Percentiles rank a stretch among this genome's conserved stretches.
These are phyloP conservation scores for Boletus fagicola DNA, from an alignment of 768 basidiomycete species.

Conservation along the genomic window DNA sequence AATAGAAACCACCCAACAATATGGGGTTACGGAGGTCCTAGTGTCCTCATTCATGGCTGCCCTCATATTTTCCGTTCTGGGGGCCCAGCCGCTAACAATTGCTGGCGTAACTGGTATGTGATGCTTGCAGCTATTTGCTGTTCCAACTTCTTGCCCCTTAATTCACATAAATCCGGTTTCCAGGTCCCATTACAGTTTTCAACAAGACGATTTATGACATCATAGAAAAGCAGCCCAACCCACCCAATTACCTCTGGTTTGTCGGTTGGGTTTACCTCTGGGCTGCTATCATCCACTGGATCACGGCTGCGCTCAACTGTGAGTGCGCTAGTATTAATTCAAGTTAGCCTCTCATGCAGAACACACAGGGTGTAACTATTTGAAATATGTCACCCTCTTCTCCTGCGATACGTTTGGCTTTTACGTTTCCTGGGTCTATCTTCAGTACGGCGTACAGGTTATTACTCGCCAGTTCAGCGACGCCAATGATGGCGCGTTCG, in stretches of 20 bases:
- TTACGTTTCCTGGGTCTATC: slow-evolving; percentile 87
- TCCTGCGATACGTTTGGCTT: slow-evolving; percentile 93
- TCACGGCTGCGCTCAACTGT: slow-evolving; percentile 80
- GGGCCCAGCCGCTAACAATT: slow-evolving; percentile 88
- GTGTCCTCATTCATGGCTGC: slow-evolving; percentile 86
- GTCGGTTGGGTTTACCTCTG: slow-evolving; percentile 92
- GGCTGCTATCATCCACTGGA: slow-evolving; percentile 84
- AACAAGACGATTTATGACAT: slow-evolving; percentile 89
- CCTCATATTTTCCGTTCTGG: slow-evolving; percentile 81
- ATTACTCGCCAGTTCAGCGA: slow-evolving; percentile 65
- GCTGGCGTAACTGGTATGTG: slow-evolving; percentile 80
- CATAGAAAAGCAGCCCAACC: slow-evolving; percentile 49
- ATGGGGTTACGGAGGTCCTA: slow-evolving; percentile 87
- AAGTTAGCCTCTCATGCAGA: background rate
- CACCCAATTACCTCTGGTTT: slow-evolving; percentile 80
- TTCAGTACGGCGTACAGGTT: slow-evolving; percentile 88
- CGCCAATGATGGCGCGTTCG: slow-evolving; percentile 48
- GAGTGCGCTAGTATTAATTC: slow-evolving; percentile 18
- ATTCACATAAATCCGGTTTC: background rate
- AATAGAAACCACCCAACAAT: slow-evolving; percentile 86
- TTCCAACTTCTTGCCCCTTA: background rate
- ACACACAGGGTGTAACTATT: slow-evolving; percentile 69
- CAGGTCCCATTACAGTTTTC: slow-evolving; percentile 89
- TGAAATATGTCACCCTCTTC: slow-evolving; percentile 85
- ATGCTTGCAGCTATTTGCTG: background rate